Evolutionary conservation across 306 rosid genomes (phyloP).

Genomic region (Prosopis cineraria): DNA sequence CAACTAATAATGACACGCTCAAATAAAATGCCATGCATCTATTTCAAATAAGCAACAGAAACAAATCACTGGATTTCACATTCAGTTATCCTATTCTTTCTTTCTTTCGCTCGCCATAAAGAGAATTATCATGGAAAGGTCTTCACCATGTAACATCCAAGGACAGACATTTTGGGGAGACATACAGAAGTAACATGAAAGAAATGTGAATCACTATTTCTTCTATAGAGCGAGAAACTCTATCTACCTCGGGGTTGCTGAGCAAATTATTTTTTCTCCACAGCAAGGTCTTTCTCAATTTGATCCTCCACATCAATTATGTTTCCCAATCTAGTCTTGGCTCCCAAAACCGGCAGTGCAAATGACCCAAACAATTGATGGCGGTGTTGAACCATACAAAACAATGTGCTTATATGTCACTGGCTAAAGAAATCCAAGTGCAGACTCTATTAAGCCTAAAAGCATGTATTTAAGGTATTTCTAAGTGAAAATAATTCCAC

Average conservation of each 20-base stretch:
- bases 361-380: background rate
- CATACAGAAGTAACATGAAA: conserved; percentile 28
- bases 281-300: background rate
- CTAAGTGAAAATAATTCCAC: background rate
- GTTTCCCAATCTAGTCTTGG: background rate
- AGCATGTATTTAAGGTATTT: background rate
- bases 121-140: conserved; percentile 26
- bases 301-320: background rate
- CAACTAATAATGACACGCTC: background rate
- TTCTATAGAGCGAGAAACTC: conserved; percentile 54
- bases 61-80: background rate
- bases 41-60: background rate
- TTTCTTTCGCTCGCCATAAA: background rate
- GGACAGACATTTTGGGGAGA: conserved; percentile 19
- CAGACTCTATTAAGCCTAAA: background rate
- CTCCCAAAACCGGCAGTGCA: background rate
- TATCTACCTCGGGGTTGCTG: conserved; percentile 38
- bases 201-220: conserved; percentile 21
- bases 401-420: background rate
- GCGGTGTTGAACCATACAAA: background rate
- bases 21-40: background rate
- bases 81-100: background rate
- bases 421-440: background rate
- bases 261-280: conserved; percentile 38
- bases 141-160: conserved; percentile 24